Base-by-base conservation (phyloP, 331 rosid species). In the Rhamnella rubrinervis region DNA sequence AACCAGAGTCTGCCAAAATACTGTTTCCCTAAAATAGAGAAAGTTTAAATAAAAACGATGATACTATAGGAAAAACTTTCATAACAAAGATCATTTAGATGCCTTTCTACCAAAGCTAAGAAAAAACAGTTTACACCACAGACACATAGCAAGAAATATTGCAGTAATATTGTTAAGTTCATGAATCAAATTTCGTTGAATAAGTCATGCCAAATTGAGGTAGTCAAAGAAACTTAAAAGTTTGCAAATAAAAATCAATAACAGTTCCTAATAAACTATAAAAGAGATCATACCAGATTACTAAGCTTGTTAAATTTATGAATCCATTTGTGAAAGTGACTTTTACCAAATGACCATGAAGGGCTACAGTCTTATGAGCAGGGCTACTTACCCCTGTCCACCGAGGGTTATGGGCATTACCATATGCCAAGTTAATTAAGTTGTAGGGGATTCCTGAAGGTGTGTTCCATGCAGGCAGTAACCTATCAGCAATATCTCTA, bases 391-490 rank as follows among this genome's bases (percentile, higher is more conserved):
- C 75, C 75, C 75, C 68, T 61, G 75, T 53, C 75, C 75, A 71
- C 55, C 15, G 57, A 21, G 61, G 75, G 61, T 71, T 71, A 38
- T 38, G 52, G 31, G 75, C 75, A 71, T 61, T 16, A 8, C 75
- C 75, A 61, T 61, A 31, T 47, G 25, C 63, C 67, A 71, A 71
- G 68, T 71, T 71, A 40, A 71, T 71, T 52, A 50, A 59, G 61
- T 71, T 71, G 41, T 71, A 71, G 6, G 75, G 75, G 53, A 71
- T 61, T 35, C 68, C 75, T 0, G 75, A 61, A 51, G 75, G 75
- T 61, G 75, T 71, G 20, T 71, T 23, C 75, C 75, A 71, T 12
- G 75, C 75, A 21, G 75, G 75, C 25, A 71, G 75, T 37, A 71
- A 61, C 61, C 75, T 71, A 61, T 71, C 75, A 28, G 75, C 75